Conservation (phyloP, 1,139 yeast genomes). For the Candida smagusa region DNA sequence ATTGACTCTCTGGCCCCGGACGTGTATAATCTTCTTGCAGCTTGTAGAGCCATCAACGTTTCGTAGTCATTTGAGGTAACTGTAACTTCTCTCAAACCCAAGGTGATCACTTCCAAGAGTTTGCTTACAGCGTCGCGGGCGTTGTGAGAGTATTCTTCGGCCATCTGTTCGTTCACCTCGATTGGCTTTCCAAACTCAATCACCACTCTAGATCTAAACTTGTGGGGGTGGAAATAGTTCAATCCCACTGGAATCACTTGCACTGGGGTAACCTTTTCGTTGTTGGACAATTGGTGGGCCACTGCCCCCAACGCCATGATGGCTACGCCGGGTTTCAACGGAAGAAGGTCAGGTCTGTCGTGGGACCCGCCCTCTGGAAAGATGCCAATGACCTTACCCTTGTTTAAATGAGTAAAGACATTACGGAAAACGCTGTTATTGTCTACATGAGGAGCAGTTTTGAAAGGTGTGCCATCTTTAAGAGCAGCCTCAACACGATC, state of each 20-base stretch:
- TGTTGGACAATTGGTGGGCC: slow-evolving; percentile 12
- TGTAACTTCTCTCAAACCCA: slow-evolving; percentile 82
- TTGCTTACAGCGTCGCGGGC: slow-evolving; percentile 30
- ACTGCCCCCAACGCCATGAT: slow-evolving; percentile 96
- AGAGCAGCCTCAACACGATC: slow-evolving; percentile 35
- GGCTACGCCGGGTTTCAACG: slow-evolving; percentile 95
- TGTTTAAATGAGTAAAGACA: slow-evolving; percentile 60
- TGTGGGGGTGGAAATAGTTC: slow-evolving; percentile 96
- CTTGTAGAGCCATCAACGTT: slow-evolving; percentile 87
- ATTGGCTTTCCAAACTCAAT: slow-evolving; percentile 92
- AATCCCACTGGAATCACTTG: slow-evolving; percentile 94
- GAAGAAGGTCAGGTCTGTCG: slow-evolving; percentile 85
- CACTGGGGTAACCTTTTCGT: slow-evolving; percentile 30
- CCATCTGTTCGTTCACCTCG: slow-evolving; percentile 53
- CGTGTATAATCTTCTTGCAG: slow-evolving; percentile 79
- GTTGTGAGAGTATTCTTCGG: slow-evolving; percentile 10
- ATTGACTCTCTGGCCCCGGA: slow-evolving; percentile 16
- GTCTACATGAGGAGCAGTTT: slow-evolving; percentile 62
- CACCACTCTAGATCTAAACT: slow-evolving; percentile 91
- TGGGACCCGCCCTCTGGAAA: slow-evolving; percentile 90
- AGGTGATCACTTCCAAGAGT: slow-evolving; percentile 65
- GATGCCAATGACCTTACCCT: slow-evolving; percentile 59
- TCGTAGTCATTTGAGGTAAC: slow-evolving; percentile 92
- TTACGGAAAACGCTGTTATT: slow-evolving; percentile 56
- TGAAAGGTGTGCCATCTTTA: slow-evolving; percentile 47